Conservation (phyloP, 2,329 filamentous ascomycete species). For the Sporothrix protearum region DNA sequence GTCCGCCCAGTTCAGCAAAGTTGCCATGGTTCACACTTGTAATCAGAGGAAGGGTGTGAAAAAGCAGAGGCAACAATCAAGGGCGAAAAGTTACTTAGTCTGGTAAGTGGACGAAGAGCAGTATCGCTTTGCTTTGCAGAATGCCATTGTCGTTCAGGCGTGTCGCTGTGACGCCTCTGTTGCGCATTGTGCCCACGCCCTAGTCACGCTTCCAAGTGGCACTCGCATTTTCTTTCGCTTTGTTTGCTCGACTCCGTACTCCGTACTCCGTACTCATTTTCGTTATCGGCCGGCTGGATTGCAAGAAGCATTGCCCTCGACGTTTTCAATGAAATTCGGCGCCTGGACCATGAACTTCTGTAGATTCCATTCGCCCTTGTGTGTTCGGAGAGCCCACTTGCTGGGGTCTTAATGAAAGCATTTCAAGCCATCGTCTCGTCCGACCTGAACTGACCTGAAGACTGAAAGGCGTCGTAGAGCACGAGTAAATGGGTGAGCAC, state of each 20-base stretch:
- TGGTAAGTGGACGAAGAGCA: neutral
- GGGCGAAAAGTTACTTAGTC: neutral
- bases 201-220: neutral
- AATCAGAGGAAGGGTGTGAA: neutral
- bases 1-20: conserved; percentile 18
- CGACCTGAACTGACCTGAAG: conserved; percentile 5
- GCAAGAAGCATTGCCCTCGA: neutral
- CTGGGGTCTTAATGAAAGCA: neutral
- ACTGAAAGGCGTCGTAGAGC: neutral
- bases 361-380: conserved; percentile 13
- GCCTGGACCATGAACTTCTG: neutral
- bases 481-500: neutral
- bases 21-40: neutral
- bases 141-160: neutral
- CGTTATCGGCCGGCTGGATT: neutral
- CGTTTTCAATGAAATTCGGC: neutral
- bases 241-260: no score
- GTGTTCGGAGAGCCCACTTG: neutral
- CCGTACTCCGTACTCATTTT: no score
- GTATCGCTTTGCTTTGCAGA: neutral
- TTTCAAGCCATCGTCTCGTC: conserved; percentile 13
- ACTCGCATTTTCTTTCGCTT: neutral
- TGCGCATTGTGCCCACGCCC: neutral
- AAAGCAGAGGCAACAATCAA: neutral
- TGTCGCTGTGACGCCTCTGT: neutral